phyloP scores from a whole-genome alignment of 306 rosid species.

The Abrus precatorius region DNA sequence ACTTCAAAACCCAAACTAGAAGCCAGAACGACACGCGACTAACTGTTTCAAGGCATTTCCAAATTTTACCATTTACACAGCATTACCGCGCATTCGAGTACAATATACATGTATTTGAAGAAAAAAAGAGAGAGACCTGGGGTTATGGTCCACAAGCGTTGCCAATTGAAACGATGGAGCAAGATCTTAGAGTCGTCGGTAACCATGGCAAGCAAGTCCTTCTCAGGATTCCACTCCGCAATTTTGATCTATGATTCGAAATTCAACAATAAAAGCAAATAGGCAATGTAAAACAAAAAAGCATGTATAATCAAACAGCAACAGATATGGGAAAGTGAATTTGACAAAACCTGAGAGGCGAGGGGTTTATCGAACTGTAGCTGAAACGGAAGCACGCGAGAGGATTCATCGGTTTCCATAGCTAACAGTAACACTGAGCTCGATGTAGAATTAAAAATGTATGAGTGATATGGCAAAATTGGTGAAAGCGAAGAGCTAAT shows the following conservation, averaged over 20 bases:
- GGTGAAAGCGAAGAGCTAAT: not conserved
- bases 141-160: slow-evolving; percentile 89
- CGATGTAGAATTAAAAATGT: slow-evolving; percentile 12
- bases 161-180: slow-evolving; percentile 99
- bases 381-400: slow-evolving; percentile 82
- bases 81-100: not conserved
- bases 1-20: slow-evolving; percentile 21
- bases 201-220: slow-evolving; percentile 97
- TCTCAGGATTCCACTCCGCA: slow-evolving; percentile 99
- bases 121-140: slow-evolving; percentile 63
- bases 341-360: slow-evolving; percentile 72
- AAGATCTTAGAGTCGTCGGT: slow-evolving; percentile 87
- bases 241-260: slow-evolving; percentile 65
- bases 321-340: not conserved
- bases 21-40: not conserved
- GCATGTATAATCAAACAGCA: not conserved
- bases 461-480: not conserved
- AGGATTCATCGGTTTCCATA: slow-evolving; percentile 85
- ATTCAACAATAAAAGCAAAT: slow-evolving; percentile 19
- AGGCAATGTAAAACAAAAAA: not conserved
- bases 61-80: not conserved
- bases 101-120: not conserved
- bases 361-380: slow-evolving; percentile 92
- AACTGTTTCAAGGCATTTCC: slow-evolving; percentile 26
- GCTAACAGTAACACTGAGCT: slow-evolving; percentile 17